phyloP scores from a whole-genome alignment of 2,329 filamentous ascomycete species.

The Epicoccum nigrum region DNA sequence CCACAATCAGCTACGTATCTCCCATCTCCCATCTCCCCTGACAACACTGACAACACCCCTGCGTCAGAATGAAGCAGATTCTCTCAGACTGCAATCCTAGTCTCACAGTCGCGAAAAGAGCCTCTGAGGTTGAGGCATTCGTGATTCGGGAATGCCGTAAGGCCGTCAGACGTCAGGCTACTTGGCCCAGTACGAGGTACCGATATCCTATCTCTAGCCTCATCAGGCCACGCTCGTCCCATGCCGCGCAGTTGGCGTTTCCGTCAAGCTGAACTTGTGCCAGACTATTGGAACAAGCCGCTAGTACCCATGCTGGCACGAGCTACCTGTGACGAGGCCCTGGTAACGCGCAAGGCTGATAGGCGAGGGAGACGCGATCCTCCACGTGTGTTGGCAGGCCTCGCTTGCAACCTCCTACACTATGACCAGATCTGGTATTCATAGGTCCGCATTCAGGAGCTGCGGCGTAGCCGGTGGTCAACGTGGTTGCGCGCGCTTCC shows the following conservation, averaged over 20 bases:
- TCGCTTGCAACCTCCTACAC: not conserved
- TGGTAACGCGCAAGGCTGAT: constrained; percentile 13
- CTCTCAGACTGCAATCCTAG: not conserved
- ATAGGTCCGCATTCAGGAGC: constrained; percentile 1
- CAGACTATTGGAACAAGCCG: constrained; percentile 15
- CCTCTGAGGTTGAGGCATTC: not conserved
- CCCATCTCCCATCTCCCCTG: constrained; percentile 12
- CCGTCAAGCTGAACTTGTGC: constrained; percentile 5
- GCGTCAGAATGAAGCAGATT: not conserved
- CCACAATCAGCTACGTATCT: constrained; percentile 5
- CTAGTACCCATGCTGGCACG: constrained; percentile 1
- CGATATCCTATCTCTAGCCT: not conserved
- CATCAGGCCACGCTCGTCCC: not conserved
- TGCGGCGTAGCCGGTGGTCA: not conserved
- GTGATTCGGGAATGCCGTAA: not conserved
- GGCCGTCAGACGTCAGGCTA: not conserved
- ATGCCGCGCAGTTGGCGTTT: constrained; percentile 7
- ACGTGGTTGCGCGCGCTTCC: not conserved
- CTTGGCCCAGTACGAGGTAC: not conserved
- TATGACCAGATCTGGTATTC: not conserved
- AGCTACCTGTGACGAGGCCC: constrained; percentile 2
- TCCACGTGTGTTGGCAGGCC: constrained; percentile 6
- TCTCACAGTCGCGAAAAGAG: not conserved
- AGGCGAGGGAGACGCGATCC: not conserved
- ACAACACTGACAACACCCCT: not conserved